Conservation (phyloP, 257 asterid genomes). For the Primulina huaijiensis region DNA sequence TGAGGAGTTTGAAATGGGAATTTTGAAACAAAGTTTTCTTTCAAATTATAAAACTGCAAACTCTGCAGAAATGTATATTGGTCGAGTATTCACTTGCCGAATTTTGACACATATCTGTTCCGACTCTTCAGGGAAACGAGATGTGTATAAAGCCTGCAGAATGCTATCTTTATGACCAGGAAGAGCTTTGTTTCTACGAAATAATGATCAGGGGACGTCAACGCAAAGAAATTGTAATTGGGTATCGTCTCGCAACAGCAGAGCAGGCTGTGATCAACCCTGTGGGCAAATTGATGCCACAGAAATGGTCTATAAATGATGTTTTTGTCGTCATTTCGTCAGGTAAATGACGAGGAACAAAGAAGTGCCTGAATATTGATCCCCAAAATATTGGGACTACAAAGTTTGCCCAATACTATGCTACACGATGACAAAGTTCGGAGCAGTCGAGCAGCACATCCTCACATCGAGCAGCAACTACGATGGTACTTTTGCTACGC, state of each 20-base stretch:
- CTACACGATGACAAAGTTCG: neutral
- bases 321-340: constrained; percentile 80
- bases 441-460: neutral
- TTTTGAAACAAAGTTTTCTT: no score
- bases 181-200: constrained; percentile 77
- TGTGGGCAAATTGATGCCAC: constrained; percentile 49
- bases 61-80: neutral
- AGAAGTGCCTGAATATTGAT: neutral
- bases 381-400: constrained; percentile 1
- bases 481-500: neutral
- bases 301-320: constrained; percentile 81
- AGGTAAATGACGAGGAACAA: constrained; percentile 39
- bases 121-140: constrained; percentile 71
- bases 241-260: constrained; percentile 68
- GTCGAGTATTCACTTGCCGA: neutral
- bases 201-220: constrained; percentile 86
- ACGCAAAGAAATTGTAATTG: constrained; percentile 70
- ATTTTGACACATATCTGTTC: neutral
- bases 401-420: neutral
- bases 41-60: neutral
- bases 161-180: constrained; percentile 88
- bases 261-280: constrained; percentile 91
- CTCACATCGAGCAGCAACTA: neutral
- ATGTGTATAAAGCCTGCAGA: constrained; percentile 96
- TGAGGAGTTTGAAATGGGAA: no score